phyloP scores from a whole-genome alignment of 108 stramenopile species.

The Aurantiochytrium sp. region DNA sequence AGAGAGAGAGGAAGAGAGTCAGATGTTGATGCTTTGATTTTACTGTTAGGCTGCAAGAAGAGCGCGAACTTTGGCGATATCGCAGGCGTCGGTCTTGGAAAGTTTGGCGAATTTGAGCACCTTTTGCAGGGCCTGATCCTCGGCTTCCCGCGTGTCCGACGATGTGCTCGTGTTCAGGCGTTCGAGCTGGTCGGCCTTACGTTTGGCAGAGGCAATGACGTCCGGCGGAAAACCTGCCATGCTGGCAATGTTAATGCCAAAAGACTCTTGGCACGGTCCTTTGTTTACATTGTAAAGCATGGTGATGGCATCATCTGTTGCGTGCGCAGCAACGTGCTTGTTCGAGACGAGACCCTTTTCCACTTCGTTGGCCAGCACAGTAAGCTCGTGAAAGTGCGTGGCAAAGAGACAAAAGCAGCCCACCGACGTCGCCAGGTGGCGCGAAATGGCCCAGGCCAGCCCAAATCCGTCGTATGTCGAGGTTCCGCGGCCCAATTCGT shows the following conservation, averaged over 20 bases:
- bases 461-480: conserved; percentile 87
- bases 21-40: too few relatives aligned
- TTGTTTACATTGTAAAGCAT: conserved; percentile 61
- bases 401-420: conserved; percentile 87
- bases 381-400: conserved; percentile 98
- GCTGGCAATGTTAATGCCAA: conserved; percentile 92
- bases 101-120: neutral
- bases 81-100: neutral
- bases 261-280: conserved; percentile 84
- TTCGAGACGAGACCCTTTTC: conserved; percentile 55
- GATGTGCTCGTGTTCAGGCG: neutral
- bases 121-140: neutral
- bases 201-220: conserved; percentile 83
- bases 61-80: neutral
- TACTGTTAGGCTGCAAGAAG: neutral
- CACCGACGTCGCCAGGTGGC: conserved; percentile 68
- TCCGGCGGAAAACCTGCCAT: conserved; percentile 76
- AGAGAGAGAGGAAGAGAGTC: too few relatives aligned
- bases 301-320: conserved; percentile 31
- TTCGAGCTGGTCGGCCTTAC: conserved; percentile 79
- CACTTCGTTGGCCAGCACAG: conserved; percentile 55
- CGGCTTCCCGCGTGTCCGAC: neutral
- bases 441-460: conserved; percentile 85
- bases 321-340: conserved; percentile 76
- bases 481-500: conserved; percentile 97